phyloP scores from a whole-genome alignment of 192 early-diverging fungal species.

The Podila epigama region DNA sequence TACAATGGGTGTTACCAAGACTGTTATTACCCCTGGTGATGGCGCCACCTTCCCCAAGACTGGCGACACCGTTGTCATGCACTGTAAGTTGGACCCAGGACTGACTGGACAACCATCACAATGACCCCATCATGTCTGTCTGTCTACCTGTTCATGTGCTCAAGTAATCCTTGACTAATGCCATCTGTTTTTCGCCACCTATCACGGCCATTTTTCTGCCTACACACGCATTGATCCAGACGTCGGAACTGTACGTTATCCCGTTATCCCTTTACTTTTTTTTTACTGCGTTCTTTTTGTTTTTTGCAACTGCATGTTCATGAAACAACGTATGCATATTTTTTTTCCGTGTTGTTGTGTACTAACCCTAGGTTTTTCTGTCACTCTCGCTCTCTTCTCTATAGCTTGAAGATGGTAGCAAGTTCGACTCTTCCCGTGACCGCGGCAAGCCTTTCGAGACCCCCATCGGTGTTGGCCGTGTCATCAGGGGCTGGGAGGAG shows the following conservation, averaged over 20 bases:
- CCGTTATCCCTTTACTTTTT: conserved; percentile 48
- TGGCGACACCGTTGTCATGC: conserved; percentile 64
- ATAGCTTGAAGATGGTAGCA: conserved; percentile 68
- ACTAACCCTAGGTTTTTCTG: too few species aligned
- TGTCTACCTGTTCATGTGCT: not conserved
- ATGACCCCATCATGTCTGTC: not conserved
- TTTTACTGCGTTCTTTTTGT: too few species aligned
- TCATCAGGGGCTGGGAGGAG: conserved; percentile 79
- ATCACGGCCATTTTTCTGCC: not conserved
- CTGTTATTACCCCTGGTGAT: conserved; percentile 11
- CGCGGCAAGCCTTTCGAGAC: conserved; percentile 84
- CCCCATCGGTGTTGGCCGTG: conserved; percentile 89
- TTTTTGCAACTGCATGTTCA: too few species aligned
- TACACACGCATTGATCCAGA: too few species aligned
- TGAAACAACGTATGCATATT: too few species aligned
- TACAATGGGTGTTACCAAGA: conserved; percentile 37
- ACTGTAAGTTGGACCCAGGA: conserved; percentile 60
- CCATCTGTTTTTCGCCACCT: not conserved
- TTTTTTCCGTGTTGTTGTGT: too few species aligned
- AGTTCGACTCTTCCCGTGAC: conserved; percentile 90
- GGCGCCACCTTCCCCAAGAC: conserved; percentile 47
- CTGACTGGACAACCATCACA: conserved; percentile 17
- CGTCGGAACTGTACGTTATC: conserved; percentile 34
- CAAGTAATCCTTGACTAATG: not conserved
- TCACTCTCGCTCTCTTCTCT: conserved; percentile 52